Conservation (phyloP, 2,329 filamentous ascomycete genomes). For the Fusarium coffeatum region DNA sequence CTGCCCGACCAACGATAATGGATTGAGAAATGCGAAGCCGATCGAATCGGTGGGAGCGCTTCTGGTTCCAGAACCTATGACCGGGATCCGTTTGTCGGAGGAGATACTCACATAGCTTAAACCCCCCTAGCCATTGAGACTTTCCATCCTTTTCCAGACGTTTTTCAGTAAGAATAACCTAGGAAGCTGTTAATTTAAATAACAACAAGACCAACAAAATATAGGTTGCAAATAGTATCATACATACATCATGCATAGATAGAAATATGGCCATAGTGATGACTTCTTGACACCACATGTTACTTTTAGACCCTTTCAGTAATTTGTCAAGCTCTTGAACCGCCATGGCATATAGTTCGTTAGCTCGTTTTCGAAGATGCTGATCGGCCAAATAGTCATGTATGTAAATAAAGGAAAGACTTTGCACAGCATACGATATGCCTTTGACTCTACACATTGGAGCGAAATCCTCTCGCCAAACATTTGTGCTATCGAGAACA, state of each 20-base stretch:
- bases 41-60: conserved; percentile 42
- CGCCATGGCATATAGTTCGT: conserved; percentile 47
- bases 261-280: conserved; percentile 52
- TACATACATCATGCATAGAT: conserved; percentile 54
- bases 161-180: conserved; percentile 53
- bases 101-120: conserved; percentile 49
- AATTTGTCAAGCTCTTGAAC: conserved; percentile 47
- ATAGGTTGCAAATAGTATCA: background rate
- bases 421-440: conserved; percentile 52
- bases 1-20: conserved; percentile 55
- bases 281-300: conserved; percentile 45
- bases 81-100: conserved; percentile 52
- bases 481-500: conserved; percentile 51
- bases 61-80: conserved; percentile 49
- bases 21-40: conserved; percentile 52
- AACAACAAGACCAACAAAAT: background rate
- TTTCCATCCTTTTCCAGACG: conserved; percentile 47
- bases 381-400: conserved; percentile 53
- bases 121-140: conserved; percentile 54
- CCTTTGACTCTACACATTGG: conserved; percentile 51
- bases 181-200: background rate
- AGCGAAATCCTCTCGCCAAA: conserved; percentile 55
- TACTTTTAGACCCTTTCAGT: conserved; percentile 40
- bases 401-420: conserved; percentile 55
- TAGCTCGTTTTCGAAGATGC: conserved; percentile 47